phyloP scores from a whole-genome alignment of 768 basidiomycete species.

The Rhodotorula babjevae region DNA sequence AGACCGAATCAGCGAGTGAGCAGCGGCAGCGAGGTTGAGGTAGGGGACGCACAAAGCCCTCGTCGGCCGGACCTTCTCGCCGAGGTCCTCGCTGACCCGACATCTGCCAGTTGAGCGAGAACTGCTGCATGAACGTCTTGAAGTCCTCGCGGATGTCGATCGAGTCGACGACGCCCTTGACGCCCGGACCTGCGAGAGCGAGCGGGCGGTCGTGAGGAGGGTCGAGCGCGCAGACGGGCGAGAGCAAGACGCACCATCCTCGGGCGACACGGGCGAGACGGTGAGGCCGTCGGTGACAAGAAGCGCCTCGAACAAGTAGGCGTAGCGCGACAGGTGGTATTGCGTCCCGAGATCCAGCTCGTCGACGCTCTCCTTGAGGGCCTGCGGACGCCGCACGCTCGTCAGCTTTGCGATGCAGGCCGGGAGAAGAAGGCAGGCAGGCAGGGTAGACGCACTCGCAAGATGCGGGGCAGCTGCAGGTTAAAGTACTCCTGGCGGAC shows the following conservation, averaged over 20 bases:
- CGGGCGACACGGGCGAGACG: slow-evolving; percentile 60
- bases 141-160: slow-evolving; percentile 95
- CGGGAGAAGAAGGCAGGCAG: not conserved
- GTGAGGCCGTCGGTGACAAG: slow-evolving; percentile 82
- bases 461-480: slow-evolving; percentile 85
- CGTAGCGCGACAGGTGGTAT: slow-evolving; percentile 91
- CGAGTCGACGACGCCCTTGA: slow-evolving; percentile 79
- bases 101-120: slow-evolving; percentile 75
- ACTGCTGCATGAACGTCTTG: slow-evolving; percentile 95
- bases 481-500: slow-evolving; percentile 97
- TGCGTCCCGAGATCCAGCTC: slow-evolving; percentile 97
- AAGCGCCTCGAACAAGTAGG: slow-evolving; percentile 86
- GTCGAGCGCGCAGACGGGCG: too few species aligned
- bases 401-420: slow-evolving; percentile 2
- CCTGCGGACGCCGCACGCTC: slow-evolving; percentile 50
- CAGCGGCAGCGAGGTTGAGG: too few species aligned
- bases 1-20: slow-evolving; percentile 38
- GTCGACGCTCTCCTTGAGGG: slow-evolving; percentile 88
- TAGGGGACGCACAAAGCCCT: slow-evolving; percentile 67
- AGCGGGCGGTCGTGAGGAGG: not conserved
- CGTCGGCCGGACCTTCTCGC: slow-evolving; percentile 81
- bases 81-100: slow-evolving; percentile 61
- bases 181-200: slow-evolving; percentile 56
- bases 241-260: slow-evolving; percentile 56
- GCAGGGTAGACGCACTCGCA: slow-evolving; percentile 64